A percentile compares a stretch with the other conserved stretches of the same genome.
Conservation (phyloP, 2,329 filamentous ascomycete species). For the Fusarium incarnatum region DNA sequence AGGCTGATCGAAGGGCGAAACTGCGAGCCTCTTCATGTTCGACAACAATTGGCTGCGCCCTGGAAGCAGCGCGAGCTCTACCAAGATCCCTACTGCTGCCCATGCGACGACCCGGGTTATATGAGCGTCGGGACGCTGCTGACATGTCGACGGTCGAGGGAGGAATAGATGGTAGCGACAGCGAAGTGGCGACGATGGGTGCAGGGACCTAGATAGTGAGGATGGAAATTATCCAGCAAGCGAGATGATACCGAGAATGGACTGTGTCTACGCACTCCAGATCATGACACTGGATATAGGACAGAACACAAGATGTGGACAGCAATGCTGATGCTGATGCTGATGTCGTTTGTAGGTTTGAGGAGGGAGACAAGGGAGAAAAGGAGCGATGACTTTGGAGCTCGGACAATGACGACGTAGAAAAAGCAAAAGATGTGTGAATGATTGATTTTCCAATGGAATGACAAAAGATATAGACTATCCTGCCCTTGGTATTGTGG, state of each 20-base stretch:
- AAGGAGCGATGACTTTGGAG: conserved; percentile 24
- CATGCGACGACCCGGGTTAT: conserved; percentile 59
- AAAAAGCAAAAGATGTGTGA: conserved; percentile 30
- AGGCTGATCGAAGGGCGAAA: conserved; percentile 90
- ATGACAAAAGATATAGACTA: conserved; percentile 24
- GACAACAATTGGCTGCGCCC: conserved; percentile 60
- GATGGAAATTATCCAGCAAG: conserved; percentile 43
- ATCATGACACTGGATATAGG: conserved; percentile 46
- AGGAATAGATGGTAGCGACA: conserved; percentile 13
- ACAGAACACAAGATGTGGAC: conserved; percentile 22
- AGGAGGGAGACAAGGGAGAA: conserved; percentile 37
- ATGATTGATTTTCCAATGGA: conserved; percentile 28
- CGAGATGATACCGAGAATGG: conserved; percentile 47
- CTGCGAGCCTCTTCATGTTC: conserved; percentile 86
- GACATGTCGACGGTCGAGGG: conserved; percentile 57
- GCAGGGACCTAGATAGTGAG: conserved; percentile 17
- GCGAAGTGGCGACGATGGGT: conserved; percentile 25
- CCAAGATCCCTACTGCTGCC: conserved; percentile 57
- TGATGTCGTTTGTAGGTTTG: conserved; percentile 24
- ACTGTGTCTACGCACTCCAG: conserved; percentile 43
- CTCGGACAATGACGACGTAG: conserved; percentile 8
- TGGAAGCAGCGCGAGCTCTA: conserved; percentile 59
- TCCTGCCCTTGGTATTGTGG: conserved; percentile 13
- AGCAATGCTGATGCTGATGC: conserved; percentile 30
- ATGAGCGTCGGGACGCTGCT: conserved; percentile 62